Base-by-base conservation (phyloP, 1,284 basidiomycete species). In the Pulveroboletus sp. region DNA sequence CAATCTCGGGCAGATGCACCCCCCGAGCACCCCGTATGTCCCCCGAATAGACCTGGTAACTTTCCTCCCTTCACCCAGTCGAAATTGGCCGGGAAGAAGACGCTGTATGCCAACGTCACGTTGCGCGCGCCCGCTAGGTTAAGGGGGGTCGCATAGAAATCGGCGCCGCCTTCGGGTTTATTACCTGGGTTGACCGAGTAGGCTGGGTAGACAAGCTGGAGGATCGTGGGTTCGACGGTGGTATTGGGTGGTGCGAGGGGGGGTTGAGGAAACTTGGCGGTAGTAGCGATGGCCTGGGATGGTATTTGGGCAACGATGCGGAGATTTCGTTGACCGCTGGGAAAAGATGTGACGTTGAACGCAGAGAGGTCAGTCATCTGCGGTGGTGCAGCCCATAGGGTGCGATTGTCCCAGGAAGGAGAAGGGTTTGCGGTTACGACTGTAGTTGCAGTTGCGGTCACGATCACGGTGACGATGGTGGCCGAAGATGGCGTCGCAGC, bases 21-120 rank as follows among this genome's bases (percentile, higher is more conserved):
- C 10, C 87, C 87, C 25, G 86, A 88, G 66, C 87, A 90, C 18
- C 81, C 80, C 10, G 67, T 74, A 61, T 81, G 83, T 0, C 89
- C 89, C 0, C 88, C 89, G 64, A 87, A 89, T 26, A 91, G 62
- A 2, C 89, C 89, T 0, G 89, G 89, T 15, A 91, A 64, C 69
- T 91, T 90, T 11, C 87, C 89, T 14, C 78, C 88, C 51, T 79
- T 75, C 12, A 88, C 87, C 78, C 82, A 91, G 39, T 87, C 76
- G 57, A 89, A 90, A 60, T 81, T 77, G 0, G 50, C 59, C 0
- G 86, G 85, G 62, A 91, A 89, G 67, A 83, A 89, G 9, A 86
- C 83, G 64, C 81, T 82, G 65, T 88, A 91, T 33, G 66, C 70
- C 39, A 91, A 65, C 5, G 81, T 78, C 20, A 86, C 81, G 55